These are phyloP conservation scores for Solanum pimpinellifolium DNA, from an alignment of 257 asterid species.

Conservation along the genomic window DNA sequence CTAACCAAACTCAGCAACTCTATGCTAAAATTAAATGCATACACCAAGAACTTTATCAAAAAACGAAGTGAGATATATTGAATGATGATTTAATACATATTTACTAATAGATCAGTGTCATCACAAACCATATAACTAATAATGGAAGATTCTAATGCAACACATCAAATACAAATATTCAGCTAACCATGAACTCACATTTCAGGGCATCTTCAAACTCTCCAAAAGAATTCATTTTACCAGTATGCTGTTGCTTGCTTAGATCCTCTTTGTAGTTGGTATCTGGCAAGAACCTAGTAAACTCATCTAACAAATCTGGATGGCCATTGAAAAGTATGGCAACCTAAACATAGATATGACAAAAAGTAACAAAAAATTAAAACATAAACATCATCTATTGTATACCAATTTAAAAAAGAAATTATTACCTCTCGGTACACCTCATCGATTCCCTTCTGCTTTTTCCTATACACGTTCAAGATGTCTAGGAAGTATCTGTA, in stretches of 20 bases:
- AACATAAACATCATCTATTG: neutral
- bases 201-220: slow-evolving; percentile 64
- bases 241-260: slow-evolving; percentile 48
- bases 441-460: slow-evolving; percentile 69
- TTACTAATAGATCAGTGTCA: neutral
- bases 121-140: neutral
- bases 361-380: neutral
- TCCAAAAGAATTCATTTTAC: slow-evolving; percentile 50
- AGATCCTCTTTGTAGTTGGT: slow-evolving; percentile 54
- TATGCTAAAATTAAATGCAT: neutral
- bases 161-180: neutral
- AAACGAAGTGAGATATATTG: neutral
- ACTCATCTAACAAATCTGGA: slow-evolving; percentile 85
- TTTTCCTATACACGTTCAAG: slow-evolving; percentile 83
- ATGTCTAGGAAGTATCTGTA: slow-evolving; percentile 89
- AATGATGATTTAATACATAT: neutral
- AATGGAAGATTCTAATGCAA: neutral
- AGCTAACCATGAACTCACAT: slow-evolving; percentile 40
- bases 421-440: slow-evolving; percentile 73
- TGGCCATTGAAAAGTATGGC: slow-evolving; percentile 70
- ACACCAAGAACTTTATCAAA: neutral
- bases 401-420: no score
- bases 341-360: slow-evolving; percentile 34
- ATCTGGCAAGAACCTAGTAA: slow-evolving; percentile 78
- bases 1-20: neutral